Evolutionary conservation across 768 basidiomycete species (phyloP), one percentile per base, ranked within the genome.

Genomic region (Mycena galericulata): DNA sequence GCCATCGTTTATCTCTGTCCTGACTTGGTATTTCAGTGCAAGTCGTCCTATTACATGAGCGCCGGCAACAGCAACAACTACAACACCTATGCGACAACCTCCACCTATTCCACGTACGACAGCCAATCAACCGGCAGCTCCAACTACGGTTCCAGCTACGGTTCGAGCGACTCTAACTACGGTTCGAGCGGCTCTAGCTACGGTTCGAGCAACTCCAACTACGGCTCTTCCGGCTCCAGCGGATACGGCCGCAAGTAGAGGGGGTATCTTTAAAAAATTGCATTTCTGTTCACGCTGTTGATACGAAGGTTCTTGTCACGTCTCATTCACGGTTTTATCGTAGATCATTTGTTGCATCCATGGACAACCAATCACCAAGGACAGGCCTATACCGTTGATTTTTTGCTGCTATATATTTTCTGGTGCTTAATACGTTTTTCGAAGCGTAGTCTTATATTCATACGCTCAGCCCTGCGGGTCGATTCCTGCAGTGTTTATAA

Each of bases 11-110:
- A 32, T 54, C 65, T 24, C 26, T 17, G 29, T 59, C 76, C 54
- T 79, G 29, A 56, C 26, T 43, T 69, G 60, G 34, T 38, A 38
- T 68, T 58, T 2, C 67, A 88, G 85, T 91, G 90, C 86, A 88
- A 90, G 82, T 86, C 84, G 36, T 74, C 76, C 65, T 90, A 86
- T 83, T 82, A 82, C 65, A 77, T 91, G 74, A 84, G 74, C 10
- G 56, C 79, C 20, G 88, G 88, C 11, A 90, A 88, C 81, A 83
- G 80, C 81, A 80, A 86, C 79, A 64, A 34, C 65, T 80, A 78
- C 72, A 88, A 86, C 77, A 85, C 84, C 32, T 86, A 87, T 20
- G 61, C 61, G 40, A 49, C 53, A 20, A 68, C 55, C 54, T 17
- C 50, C 20, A 62, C 67, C 36, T 43, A 46, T 4, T 41, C 55